A percentile compares a stretch with the other conserved stretches of the same genome.
phyloP scores from a whole-genome alignment of 345 rosid genomes.

The Eucalyptus sp. region DNA sequence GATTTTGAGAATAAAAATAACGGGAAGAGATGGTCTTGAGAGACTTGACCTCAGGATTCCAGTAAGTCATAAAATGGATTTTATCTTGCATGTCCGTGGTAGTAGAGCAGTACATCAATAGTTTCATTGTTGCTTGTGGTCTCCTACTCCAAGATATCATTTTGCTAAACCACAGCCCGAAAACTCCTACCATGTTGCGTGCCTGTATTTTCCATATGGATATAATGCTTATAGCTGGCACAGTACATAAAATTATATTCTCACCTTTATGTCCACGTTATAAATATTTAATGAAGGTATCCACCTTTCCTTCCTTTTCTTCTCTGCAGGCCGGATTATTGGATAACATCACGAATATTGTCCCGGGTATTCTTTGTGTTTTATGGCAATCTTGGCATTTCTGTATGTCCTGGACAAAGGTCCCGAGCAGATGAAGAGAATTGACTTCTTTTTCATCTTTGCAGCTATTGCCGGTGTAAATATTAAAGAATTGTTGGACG shows the following conservation, averaged over 20 bases:
- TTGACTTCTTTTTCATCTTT: neutral
- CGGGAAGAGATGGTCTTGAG: slow-evolving; percentile 79
- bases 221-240: neutral
- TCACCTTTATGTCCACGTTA: neutral
- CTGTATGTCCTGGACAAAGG: neutral
- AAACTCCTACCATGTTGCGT: neutral
- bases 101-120: neutral
- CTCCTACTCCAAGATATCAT: neutral
- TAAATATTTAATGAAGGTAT: neutral
- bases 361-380: slow-evolving; percentile 49
- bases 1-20: slow-evolving; percentile 64
- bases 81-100: neutral
- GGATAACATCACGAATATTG: slow-evolving; percentile 81
- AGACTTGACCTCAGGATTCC: slow-evolving; percentile 85
- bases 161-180: neutral
- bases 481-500: slow-evolving; percentile 63
- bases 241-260: neutral
- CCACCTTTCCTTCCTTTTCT: neutral
- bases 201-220: neutral
- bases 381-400: neutral
- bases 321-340: slow-evolving; percentile 69
- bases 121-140: neutral
- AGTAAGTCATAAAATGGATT: slow-evolving; percentile 26
- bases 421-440: neutral
- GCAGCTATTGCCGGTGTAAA: slow-evolving; percentile 83